Evolutionary conservation across 441 rosid genomes (phyloP), one percentile per base, ranked within the genome.

Genomic region (Jatropha multifida): DNA sequence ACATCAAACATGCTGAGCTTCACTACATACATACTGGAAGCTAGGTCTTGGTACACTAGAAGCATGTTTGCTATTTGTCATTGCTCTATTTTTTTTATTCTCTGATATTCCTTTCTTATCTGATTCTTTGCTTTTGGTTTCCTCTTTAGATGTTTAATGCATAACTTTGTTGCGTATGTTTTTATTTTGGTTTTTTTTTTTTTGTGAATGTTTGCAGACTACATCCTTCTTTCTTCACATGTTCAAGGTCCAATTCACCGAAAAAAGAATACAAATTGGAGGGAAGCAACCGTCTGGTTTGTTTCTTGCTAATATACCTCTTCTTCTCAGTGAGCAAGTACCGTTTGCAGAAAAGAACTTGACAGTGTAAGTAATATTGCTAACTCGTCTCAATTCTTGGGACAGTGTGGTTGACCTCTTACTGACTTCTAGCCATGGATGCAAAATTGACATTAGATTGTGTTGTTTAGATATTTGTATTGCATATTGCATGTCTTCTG

Each of bases 251-350:
- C 95, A 90, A 74, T 90, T 88, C 82, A 79, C 90, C 7, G 99
- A 94, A 77, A 92, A 82, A 80, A 86, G 80, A 79, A 72, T 92
- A 78, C 90, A 84, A 71, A 73, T 84, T 23, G 94, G 97, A 68
- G 97, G 91, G 85, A 93, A 88, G 85, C 97, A 91, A 65, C 91
- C 93, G 13, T 85, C 93, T 67, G 90, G 86, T 66, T 65, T 94
- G 77, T 81, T 81, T 79, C 86, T 96, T 76, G 97, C 93, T 26
- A 86, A 80, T 52, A 74, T 92, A 74, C 83, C 93, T 77, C 86
- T 90, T 79, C 86, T 96, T 83, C 86, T 94, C 58, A 86, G 82
- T 65, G 99, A 96, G 89, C 93, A 86, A 81, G 90, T 96, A 70
- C 99, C 98, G 70, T 91, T 96, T 85, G 85, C 90, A 5, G 87